Base-by-base conservation (phyloP, 1,139 yeast species). In the Nakaseomyces sp. region DNA sequence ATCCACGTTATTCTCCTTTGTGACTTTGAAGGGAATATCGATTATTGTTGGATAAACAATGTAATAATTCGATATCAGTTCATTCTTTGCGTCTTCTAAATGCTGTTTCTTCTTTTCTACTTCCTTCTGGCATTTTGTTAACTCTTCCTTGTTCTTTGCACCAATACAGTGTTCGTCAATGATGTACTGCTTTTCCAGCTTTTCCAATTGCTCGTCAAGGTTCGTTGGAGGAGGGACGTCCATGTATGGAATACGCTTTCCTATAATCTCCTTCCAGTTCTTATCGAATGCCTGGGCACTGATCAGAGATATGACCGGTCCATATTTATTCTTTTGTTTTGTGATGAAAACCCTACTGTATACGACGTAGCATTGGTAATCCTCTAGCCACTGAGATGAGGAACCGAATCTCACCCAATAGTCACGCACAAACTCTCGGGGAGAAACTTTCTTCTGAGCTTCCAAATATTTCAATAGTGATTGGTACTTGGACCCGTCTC, bases 371-470 rank as follows among this genome's bases (percentile, higher is more conserved):
- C 56, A 51, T 28, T 52, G 48, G 24, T 49, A 46, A 8, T 44
- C 40, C 28, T 49, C 50, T 20, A 52, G 44, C 57, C 57, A 54
- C 10, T 53, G 47, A 0, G 55, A 47, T 8, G 56, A 47, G 3
- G 50, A 43, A 30, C 58, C 58, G 41, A 52, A 53, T 37, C 48
- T 45, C 31, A 29, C 45, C 58, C 58, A 54, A 22, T 46, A 24
- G 13, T 32, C 24, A 17, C 24, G 15, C 9, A 32, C 12, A 19
- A 22, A 18, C 9, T 32, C 36, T 12, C 8, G 12, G 9, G 13
- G 6, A 3, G 36, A 8, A 18, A 8, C 9, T 19, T 12, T 12
- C 5, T 10, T 13, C 5, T 32, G 8, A 2, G 5, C 24, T 3
- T 22, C 36, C 4, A 32, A n/a, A 9, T 17, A 5, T 12, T 17